phyloP scores from a whole-genome alignment of 2,329 filamentous ascomycete genomes.

The Botrytis cinerea region DNA sequence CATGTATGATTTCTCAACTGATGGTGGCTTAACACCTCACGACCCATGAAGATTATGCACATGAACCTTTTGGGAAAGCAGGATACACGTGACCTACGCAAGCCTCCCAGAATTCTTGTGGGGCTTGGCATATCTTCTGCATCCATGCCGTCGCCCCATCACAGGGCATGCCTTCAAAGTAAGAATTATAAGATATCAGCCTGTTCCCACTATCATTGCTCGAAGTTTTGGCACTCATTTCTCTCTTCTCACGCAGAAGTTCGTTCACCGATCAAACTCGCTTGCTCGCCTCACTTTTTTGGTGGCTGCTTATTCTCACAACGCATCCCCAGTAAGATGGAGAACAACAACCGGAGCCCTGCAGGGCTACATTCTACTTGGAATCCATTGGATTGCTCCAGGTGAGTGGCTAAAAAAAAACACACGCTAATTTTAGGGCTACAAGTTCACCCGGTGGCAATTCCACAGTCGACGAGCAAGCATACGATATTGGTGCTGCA shows the following conservation, averaged over 20 bases:
- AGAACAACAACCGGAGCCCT: not conserved
- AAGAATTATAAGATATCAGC: not conserved
- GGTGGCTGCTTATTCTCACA: not conserved
- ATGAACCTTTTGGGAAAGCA: not conserved
- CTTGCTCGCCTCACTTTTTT: not conserved
- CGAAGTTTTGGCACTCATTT: not conserved
- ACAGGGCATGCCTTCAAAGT: accelerated
- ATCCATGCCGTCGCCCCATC: not conserved
- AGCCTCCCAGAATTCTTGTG: not conserved
- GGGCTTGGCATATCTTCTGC: not conserved
- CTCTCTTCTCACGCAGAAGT: not conserved
- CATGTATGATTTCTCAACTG: not conserved
- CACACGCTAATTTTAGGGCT: not conserved
- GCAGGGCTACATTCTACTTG: not conserved
- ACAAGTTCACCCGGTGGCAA: no score
- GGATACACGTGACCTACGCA: not conserved
- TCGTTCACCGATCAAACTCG: not conserved
- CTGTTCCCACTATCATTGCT: not conserved
- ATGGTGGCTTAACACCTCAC: no score
- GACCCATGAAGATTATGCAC: not conserved
- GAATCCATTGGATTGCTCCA: not conserved
- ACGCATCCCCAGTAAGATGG: not conserved
- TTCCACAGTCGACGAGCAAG: no score
- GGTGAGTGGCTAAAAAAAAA: constrained; percentile 5
- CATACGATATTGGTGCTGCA: not conserved